Conservation (phyloP, 441 rosid species). For the Theobroma grandiflorum region DNA sequence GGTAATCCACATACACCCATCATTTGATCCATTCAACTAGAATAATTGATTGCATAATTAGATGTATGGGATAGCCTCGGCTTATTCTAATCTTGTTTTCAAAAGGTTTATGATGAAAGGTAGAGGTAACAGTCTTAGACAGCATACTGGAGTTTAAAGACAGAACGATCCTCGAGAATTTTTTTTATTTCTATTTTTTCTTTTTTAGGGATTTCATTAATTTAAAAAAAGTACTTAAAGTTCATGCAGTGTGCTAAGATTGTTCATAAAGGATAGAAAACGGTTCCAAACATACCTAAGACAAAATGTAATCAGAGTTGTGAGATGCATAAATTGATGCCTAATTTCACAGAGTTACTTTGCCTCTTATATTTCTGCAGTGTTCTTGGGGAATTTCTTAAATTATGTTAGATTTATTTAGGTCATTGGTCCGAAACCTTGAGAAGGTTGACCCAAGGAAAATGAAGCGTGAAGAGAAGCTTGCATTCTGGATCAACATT, state of each 20-base stretch:
- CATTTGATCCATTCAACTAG: slow-evolving; percentile 1
- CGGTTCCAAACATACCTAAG: not conserved
- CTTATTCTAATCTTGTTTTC: slow-evolving; percentile 11
- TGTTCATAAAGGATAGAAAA: not conserved
- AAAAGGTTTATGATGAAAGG: not conserved
- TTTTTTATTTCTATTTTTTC: not conserved
- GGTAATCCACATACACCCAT: slow-evolving; percentile 49
- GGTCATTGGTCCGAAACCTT: slow-evolving; percentile 73
- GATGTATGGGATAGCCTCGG: not conserved
- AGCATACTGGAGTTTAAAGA: not conserved
- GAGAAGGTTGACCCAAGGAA: slow-evolving; percentile 76
- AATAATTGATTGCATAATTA: slow-evolving; percentile 3
- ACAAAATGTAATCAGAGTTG: not conserved
- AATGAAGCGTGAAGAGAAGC: slow-evolving; percentile 87
- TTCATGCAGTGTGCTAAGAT: not conserved
- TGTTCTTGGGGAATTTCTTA: slow-evolving; percentile 17
- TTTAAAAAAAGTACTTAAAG: not conserved
- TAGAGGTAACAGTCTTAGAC: not conserved
- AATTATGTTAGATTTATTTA: slow-evolving; percentile 36
- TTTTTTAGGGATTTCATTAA: not conserved
- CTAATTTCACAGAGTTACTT: not conserved
- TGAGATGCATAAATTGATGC: not conserved
- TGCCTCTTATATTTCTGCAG: slow-evolving; percentile 1
- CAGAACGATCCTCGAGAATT: not conserved
- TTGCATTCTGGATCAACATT: slow-evolving; percentile 80